A percentile compares a stretch with the other conserved stretches of the same genome.
Evolutionary conservation across 1,139 yeast genomes (phyloP).

Genomic region (Suhomyces yuchorum): DNA sequence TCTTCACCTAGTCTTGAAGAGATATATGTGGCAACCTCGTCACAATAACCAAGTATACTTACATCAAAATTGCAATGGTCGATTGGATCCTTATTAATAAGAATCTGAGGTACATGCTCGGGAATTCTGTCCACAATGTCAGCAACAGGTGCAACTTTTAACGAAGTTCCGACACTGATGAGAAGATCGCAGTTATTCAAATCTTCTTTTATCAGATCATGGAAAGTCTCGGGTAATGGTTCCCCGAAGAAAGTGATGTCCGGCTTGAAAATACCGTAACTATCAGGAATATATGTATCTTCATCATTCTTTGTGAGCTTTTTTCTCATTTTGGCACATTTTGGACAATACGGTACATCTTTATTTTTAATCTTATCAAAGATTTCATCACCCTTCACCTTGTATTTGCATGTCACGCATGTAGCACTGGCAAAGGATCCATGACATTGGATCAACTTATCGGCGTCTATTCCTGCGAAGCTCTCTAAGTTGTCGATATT

Average conservation of each 20-base stretch:
- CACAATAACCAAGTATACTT: constrained; percentile 80
- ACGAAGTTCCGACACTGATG: constrained; percentile 88
- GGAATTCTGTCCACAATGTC: constrained; percentile 76
- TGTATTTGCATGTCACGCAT: constrained; percentile 75
- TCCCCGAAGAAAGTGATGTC: constrained; percentile 96
- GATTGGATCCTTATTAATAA: constrained; percentile 82
- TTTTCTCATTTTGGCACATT: constrained; percentile 48
- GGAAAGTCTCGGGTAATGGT: constrained; percentile 73
- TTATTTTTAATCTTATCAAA: constrained; percentile 61
- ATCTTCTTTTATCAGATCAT: constrained; percentile 60
- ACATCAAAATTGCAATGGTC: constrained; percentile 70
- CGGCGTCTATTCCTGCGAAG: constrained; percentile 72
- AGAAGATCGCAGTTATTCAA: constrained; percentile 69
- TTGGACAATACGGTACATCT: constrained; percentile 72
- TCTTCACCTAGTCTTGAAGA: constrained; percentile 41
- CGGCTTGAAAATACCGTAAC: constrained; percentile 91
- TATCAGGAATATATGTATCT: constrained; percentile 34
- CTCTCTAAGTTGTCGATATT: constrained; percentile 91
- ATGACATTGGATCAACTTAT: constrained; percentile 87
- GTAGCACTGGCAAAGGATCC: constrained; percentile 94
- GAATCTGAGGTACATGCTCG: constrained; percentile 74
- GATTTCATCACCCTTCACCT: constrained; percentile 68
- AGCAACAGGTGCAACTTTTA: constrained; percentile 89
- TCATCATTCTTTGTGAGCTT: constrained; percentile 38
- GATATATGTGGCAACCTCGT: constrained; percentile 75